Percentiles rank a stretch among this genome's conserved stretches.
phyloP scores from a whole-genome alignment of 1,139 yeast species.

The Entelexis sorbosivorans region DNA sequence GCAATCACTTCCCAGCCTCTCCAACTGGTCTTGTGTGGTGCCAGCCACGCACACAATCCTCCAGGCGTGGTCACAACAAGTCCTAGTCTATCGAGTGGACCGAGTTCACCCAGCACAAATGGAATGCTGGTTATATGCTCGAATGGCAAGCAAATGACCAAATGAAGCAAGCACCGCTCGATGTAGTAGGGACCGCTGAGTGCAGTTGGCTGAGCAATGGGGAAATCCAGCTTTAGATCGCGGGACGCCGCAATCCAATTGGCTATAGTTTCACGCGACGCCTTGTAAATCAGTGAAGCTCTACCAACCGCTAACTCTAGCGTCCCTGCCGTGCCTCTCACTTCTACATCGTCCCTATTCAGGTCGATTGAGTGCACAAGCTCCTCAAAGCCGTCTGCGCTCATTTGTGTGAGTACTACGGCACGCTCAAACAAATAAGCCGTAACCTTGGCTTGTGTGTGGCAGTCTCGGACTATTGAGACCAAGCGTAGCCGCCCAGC shows the following conservation, averaged over 20 bases:
- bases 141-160: constrained; percentile 11
- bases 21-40: constrained; percentile 15
- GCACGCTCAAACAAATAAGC: constrained; percentile 8
- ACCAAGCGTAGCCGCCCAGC: constrained; percentile 5
- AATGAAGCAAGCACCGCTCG: constrained; percentile 1
- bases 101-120: neutral
- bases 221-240: neutral
- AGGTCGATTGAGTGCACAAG: constrained; percentile 3
- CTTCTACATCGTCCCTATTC: neutral
- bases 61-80: constrained; percentile 7
- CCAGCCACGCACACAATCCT: constrained; percentile 6
- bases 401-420: neutral
- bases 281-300: neutral
- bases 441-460: neutral
- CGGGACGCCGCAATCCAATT: constrained; percentile 13
- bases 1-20: constrained; percentile 8
- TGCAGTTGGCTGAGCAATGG: neutral
- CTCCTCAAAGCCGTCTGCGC: constrained; percentile 6
- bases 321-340: neutral
- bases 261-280: neutral
- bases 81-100: constrained; percentile 15
- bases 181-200: neutral
- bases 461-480: neutral
- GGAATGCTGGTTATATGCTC: constrained; percentile 1
- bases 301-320: neutral